Evolutionary conservation across 495 filamentous ascomycete species (phyloP).

Genomic region (Aspergillus sparsus): DNA sequence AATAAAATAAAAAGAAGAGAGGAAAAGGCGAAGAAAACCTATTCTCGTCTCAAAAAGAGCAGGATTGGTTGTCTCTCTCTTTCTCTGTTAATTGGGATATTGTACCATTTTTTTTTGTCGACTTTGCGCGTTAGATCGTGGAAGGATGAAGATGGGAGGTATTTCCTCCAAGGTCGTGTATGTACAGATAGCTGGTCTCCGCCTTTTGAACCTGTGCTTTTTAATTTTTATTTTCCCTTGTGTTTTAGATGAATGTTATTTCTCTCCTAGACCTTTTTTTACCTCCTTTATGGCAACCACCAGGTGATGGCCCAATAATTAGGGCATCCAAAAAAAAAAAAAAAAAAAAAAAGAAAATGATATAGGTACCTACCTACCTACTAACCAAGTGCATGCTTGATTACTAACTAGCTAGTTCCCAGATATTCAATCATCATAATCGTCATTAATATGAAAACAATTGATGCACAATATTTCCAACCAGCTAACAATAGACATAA

Average conservation of each 20-base stretch:
- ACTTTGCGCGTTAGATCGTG: conserved; percentile 18
- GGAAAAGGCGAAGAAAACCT: background rate
- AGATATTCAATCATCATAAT: no score
- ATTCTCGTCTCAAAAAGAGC: no score
- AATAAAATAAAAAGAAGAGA: conserved; percentile 2
- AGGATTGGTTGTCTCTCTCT: background rate
- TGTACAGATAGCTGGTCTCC: conserved; percentile 56
- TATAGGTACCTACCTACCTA: no score
- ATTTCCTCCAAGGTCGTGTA: conserved; percentile 40
- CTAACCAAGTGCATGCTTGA: no score
- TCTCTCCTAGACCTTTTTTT: conserved; percentile 20
- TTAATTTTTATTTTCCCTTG: conserved; percentile 34
- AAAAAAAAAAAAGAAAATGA: no score
- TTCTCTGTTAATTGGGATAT: conserved; percentile 18
- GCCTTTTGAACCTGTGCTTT: conserved; percentile 46
- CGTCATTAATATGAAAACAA: no score
- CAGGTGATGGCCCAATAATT: no score
- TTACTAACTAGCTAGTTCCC: no score
- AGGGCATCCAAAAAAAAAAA: no score
- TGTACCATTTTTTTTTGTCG: conserved; percentile 20
- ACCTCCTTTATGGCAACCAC: background rate
- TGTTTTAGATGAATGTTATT: conserved; percentile 37
- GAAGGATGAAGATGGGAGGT: conserved; percentile 14
- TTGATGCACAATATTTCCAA: no score
- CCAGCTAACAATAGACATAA: no score